A percentile compares a stretch with the other conserved stretches of the same genome.
Evolutionary conservation across 441 rosid genomes (phyloP).

Genomic region (Theobroma grandiflorum): DNA sequence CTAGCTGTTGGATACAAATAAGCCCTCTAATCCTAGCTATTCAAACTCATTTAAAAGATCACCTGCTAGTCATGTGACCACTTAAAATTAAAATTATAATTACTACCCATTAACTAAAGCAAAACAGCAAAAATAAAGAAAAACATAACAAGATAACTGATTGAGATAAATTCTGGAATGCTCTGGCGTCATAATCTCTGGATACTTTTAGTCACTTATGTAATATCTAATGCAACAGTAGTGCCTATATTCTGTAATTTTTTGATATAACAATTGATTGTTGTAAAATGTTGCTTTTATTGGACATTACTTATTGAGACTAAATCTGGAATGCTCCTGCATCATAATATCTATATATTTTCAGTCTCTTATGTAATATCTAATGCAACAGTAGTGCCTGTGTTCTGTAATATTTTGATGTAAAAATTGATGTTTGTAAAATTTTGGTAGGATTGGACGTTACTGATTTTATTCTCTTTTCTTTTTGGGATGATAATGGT

Average conservation of each 20-base stretch:
- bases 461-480: background rate
- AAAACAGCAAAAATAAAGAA: background rate
- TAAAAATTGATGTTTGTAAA: background rate
- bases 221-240: background rate
- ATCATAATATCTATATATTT: background rate
- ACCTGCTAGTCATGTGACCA: background rate
- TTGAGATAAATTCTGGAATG: constrained; percentile 17
- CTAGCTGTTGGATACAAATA: background rate
- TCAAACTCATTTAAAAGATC: background rate
- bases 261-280: background rate
- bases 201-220: background rate
- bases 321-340: constrained; percentile 4
- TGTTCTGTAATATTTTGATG: background rate
- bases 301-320: constrained; percentile 1
- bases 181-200: background rate
- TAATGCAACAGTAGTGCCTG: background rate
- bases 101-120: background rate
- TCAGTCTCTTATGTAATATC: background rate
- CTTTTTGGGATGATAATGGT: background rate
- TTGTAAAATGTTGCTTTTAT: background rate
- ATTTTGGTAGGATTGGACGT: background rate
- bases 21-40: background rate
- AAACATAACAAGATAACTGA: background rate
- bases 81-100: background rate
- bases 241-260: background rate